phyloP scores from a whole-genome alignment of 2,329 filamentous ascomycete genomes.

The Aspergillus melleus region DNA sequence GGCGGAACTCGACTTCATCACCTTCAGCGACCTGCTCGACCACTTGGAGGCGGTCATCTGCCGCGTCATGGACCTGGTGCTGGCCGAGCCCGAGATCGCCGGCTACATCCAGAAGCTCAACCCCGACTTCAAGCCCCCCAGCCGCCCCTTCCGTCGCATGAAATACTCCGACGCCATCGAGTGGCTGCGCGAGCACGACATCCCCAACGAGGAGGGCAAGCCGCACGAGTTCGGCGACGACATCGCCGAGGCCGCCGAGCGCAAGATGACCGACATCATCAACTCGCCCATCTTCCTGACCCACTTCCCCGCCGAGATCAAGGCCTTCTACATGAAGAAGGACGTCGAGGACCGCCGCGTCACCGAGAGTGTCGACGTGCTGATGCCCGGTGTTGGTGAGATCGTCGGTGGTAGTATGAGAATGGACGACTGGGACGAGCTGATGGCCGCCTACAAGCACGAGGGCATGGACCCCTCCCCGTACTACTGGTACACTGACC shows the following conservation, averaged over 20 bases:
- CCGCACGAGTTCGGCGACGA: constrained; percentile 93
- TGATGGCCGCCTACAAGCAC: constrained; percentile 82
- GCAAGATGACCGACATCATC: constrained; percentile 95
- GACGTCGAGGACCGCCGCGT: constrained; percentile 75
- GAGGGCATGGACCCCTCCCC: constrained; percentile 80
- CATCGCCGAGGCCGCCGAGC: constrained; percentile 95
- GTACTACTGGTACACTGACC: constrained; percentile 99
- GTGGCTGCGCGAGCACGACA: constrained; percentile 88
- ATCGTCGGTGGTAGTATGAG: constrained; percentile 97
- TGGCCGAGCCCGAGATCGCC: constrained; percentile 72
- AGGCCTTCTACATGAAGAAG: constrained; percentile 99
- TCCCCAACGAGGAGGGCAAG: constrained; percentile 89
- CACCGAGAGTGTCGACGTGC: constrained; percentile 85
- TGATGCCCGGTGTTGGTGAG: constrained; percentile 94
- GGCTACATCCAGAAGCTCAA: constrained; percentile 81
- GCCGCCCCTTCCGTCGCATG: constrained; percentile 91
- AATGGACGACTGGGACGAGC: constrained; percentile 85
- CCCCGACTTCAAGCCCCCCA: constrained; percentile 80
- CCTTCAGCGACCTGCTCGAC: constrained; percentile 80
- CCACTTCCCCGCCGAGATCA: constrained; percentile 96
- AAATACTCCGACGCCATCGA: constrained; percentile 90
- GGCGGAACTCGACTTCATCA: constrained; percentile 93
- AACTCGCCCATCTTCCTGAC: constrained; percentile 94
- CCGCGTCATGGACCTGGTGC: constrained; percentile 74
- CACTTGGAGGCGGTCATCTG: constrained; percentile 89